Evolutionary conservation across 768 basidiomycete genomes (phyloP).

Genomic region (Psilocybe subaeruginosa): DNA sequence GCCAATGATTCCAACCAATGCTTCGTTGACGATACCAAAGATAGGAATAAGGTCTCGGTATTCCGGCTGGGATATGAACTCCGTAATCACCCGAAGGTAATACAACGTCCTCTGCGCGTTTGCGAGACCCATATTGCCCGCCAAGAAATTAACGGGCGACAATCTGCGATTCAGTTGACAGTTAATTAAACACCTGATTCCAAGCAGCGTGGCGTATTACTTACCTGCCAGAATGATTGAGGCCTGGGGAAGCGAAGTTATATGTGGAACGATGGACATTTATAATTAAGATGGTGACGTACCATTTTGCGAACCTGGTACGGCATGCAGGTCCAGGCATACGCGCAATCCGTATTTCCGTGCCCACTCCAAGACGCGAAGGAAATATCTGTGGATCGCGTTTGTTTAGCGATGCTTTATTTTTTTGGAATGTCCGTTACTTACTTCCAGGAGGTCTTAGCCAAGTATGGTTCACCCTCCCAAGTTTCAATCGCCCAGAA

Average conservation of each 20-base stretch:
- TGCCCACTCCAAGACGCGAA: constrained; percentile 78
- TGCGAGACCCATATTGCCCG: constrained; percentile 82
- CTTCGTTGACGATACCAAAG: constrained; percentile 71
- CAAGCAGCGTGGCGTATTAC: constrained; percentile 11
- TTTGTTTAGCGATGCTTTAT: background rate
- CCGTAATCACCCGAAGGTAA: constrained; percentile 72
- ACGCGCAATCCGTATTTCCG: constrained; percentile 91
- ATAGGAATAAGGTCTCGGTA: constrained; percentile 53
- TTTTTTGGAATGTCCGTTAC: constrained; percentile 16
- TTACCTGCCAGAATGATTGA: constrained; percentile 61
- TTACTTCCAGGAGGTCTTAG: constrained; percentile 74
- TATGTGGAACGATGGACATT: background rate
- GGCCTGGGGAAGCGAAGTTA: constrained; percentile 34
- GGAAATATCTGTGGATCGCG: constrained; percentile 60
- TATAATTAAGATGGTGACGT: constrained; percentile 6
- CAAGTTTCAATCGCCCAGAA: constrained; percentile 88
- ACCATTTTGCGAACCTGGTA: constrained; percentile 83
- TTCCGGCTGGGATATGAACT: constrained; percentile 79
- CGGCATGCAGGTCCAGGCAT: constrained; percentile 77
- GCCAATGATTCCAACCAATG: constrained; percentile 50
- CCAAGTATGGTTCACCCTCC: constrained; percentile 76
- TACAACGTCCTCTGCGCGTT: constrained; percentile 82
- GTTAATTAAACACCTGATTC: background rate
- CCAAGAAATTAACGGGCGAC: constrained; percentile 61
- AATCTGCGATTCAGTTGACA: constrained; percentile 23